Evolutionary conservation across 257 asterid species (phyloP).

Genomic region (Misopates orontium): DNA sequence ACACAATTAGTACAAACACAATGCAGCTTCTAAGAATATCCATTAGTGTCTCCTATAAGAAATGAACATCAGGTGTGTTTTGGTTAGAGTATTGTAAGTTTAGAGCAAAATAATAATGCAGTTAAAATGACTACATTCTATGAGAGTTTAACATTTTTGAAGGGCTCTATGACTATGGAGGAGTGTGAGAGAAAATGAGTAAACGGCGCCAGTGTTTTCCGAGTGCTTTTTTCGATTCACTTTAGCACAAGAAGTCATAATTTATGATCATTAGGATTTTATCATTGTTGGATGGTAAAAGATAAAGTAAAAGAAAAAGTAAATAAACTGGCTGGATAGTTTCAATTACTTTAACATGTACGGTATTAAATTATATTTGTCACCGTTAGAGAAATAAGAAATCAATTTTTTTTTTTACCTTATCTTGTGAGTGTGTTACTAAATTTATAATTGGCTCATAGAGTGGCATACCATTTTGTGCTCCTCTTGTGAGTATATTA

Average conservation of each 20-base stretch:
- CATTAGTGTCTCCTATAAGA: neutral
- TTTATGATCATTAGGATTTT: constrained; percentile 19
- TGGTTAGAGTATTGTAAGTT: neutral
- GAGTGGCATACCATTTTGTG: too few species aligned
- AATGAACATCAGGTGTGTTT: neutral
- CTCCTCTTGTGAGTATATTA: too few species aligned
- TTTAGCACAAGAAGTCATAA: neutral
- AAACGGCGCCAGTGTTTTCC: neutral
- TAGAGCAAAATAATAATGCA: too few species aligned
- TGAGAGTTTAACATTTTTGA: neutral
- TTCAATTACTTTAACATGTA: neutral
- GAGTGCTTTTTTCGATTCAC: too few species aligned
- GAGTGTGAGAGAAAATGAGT: neutral
- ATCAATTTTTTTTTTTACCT: too few species aligned
- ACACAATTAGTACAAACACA: constrained; percentile 32
- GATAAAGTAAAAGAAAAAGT: neutral
- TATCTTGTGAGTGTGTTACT: too few species aligned
- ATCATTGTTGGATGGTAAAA: neutral
- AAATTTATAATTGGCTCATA: too few species aligned
- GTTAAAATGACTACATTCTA: too few species aligned
- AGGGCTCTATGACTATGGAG: constrained; percentile 17
- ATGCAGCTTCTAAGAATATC: constrained; percentile 36
- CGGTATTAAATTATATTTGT: constrained; percentile 16
- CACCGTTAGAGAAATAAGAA: too few species aligned
- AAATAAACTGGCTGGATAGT: too few species aligned